Base-by-base conservation (phyloP, 805 yeast genomes). In the Isabelozyma rhagii region DNA sequence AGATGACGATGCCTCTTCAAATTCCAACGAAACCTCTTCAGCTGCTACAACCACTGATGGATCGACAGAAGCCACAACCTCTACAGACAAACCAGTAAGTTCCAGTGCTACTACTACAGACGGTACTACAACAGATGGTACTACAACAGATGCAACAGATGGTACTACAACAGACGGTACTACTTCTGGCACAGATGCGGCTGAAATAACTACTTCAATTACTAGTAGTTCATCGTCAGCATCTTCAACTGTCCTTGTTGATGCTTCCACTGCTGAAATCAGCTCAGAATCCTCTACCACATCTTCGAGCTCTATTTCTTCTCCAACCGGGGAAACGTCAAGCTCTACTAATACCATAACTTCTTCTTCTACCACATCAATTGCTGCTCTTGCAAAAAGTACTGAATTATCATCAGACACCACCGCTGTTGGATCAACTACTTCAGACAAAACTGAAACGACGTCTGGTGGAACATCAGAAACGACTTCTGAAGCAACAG, bases 1-100 rank as follows among this genome's bases (percentile, higher is more conserved):
- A 31, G 75, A 68, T 6, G 6, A 27, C n/a, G 34, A 15, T 14
- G 8, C 47, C 4, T 10, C 44, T 40, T 8, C 41, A 11, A 31
- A 34, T 13, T 7, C 42, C 21, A 42, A 6, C 14, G 27, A 31
- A 3, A 39, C 50, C 28, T 38, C 40, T 39, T 38, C 51, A 27
- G 28, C 47, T 4, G 17, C 18, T 29, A 27, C 13, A 4, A 21
- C 44, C 5, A 3, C 44, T 21, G 25, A 21, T 21, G 25, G 6
- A 21, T 18, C 44, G 5, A 5, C 44, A 11, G 13, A 21, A 21
- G 4, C 44, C 3, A 27, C 28, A 4, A 21, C 44, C 6, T 41
- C 44, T 18, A 14, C 44, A 21, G 14, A 21, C 13, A 41, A 15
- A 27, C 8, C 44, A 6, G 13, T 8, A 9, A n/a, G 18, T 8